phyloP scores from a whole-genome alignment of 2,329 filamentous ascomycete genomes.

The Penicillium nordicum region DNA sequence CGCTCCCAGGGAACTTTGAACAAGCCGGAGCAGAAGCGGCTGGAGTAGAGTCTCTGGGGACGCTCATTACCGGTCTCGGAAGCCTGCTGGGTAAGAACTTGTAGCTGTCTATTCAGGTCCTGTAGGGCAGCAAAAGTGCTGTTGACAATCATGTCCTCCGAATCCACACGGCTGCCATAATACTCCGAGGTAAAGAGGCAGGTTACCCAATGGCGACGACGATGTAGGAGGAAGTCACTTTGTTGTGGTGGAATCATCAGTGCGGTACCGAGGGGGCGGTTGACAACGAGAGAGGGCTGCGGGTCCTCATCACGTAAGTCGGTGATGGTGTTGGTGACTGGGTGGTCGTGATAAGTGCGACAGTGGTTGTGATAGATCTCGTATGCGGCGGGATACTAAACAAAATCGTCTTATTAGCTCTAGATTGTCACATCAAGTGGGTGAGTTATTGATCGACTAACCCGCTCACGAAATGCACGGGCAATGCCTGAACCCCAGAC shows the following conservation, averaged over 20 bases:
- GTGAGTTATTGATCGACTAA: constrained; percentile 25
- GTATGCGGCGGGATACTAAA: constrained; percentile 52
- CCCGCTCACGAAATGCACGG: constrained; percentile 42
- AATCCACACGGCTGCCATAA: constrained; percentile 44
- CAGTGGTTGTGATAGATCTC: constrained; percentile 50
- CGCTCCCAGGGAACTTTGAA: constrained; percentile 56
- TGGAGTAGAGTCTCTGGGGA: constrained; percentile 42
- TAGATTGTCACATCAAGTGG: not conserved
- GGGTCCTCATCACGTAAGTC: not conserved
- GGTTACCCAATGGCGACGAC: constrained; percentile 52
- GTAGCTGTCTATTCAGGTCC: constrained; percentile 47
- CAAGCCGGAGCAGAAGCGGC: constrained; percentile 56
- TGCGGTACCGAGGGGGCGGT: constrained; percentile 45
- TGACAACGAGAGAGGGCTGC: constrained; percentile 12
- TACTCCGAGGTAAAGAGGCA: constrained; percentile 57
- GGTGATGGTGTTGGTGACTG: not conserved
- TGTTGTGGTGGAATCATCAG: constrained; percentile 53
- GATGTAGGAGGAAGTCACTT: constrained; percentile 23
- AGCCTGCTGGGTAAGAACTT: not conserved
- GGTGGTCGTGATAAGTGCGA: constrained; percentile 13
- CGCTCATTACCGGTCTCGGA: not conserved
- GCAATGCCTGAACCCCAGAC: constrained; percentile 60
- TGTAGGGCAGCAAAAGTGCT: constrained; percentile 50
- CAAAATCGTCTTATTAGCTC: not conserved
- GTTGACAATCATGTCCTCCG: constrained; percentile 44